These are phyloP conservation scores for Penicillium antarcticum DNA, from an alignment of 495 filamentous ascomycete genomes.

Conservation along the genomic window DNA sequence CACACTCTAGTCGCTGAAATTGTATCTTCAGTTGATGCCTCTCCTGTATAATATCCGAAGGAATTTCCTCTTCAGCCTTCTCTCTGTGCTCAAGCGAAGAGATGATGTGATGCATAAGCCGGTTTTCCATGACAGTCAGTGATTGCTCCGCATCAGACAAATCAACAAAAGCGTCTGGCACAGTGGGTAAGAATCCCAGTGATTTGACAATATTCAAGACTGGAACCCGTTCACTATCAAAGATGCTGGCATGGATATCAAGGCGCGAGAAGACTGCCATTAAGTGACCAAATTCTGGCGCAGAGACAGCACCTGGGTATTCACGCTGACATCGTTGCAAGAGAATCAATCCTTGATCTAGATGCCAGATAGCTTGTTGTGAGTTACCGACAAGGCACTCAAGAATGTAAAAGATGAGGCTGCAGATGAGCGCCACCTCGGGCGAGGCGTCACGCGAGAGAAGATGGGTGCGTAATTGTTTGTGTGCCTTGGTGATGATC, in stretches of 20 bases:
- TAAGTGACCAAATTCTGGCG: background rate
- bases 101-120: conserved; percentile 15
- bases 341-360: conserved; percentile 21
- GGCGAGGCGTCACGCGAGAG: conserved; percentile 10
- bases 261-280: conserved; percentile 17
- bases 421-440: conserved; percentile 29
- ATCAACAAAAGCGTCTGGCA: conserved; percentile 6
- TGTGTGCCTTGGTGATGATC: conserved; percentile 19
- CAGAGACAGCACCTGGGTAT: background rate
- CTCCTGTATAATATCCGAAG: conserved; percentile 8
- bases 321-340: conserved; percentile 12
- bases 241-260: conserved; percentile 29
- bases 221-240: conserved; percentile 11
- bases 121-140: conserved; percentile 15
- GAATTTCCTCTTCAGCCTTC: conserved; percentile 2
- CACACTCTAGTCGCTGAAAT: conserved; percentile 1
- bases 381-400: conserved; percentile 25
- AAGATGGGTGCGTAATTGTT: conserved; percentile 18
- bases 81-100: conserved; percentile 3
- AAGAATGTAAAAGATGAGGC: conserved; percentile 29
- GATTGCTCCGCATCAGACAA: conserved; percentile 9
- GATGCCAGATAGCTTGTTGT: conserved; percentile 23
- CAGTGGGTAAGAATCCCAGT: background rate
- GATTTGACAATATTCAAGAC: background rate
- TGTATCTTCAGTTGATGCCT: conserved; percentile 7